Base-by-base conservation (phyloP, 139 green algal genomes). In the Haematococcus sp. region DNA sequence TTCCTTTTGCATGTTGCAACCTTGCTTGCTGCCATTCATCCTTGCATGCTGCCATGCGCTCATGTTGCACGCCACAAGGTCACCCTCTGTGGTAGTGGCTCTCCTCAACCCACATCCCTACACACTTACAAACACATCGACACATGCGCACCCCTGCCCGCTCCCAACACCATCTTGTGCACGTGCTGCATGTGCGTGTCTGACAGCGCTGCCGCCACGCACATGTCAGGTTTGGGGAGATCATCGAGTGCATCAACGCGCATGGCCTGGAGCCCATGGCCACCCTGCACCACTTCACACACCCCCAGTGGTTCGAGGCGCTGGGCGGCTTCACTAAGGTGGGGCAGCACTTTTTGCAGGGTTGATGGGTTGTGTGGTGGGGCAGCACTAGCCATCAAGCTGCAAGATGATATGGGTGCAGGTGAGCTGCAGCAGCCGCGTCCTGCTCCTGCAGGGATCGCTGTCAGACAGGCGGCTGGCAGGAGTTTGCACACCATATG, bases 281-380 rank as follows among this genome's bases (percentile, higher is more conserved):
- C 5, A 87, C 81, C 27, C 63, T 89, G 64, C 81, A 88, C 56
- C 84, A 89, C 73, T 89, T 89, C 76, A 79, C 74, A 25, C 83
- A 88, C 61, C 79, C 80, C 40, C 11, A 31, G 19, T 87, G 79
- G 82, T 87, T 86, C 71, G 55, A 83, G 61, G 32, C 65, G 16
- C 54, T 80, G 13, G 74, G 81, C 2, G 71, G 74, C 25, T 84
- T 76, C 20, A 77, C 67, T 23, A 70, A 73, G 54, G 71, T 63
- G 51, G 64, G 68, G 32, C 81, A 84, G n/a, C n/a, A n/a, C 74
- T 60, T 60, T 60, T 55, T 31, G 15, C 30, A 68, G 17, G 59
- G 31, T 68, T 68, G 9, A 71, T 71, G 35, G 64, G 64, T 28
- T 52, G 15, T 32, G 34, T 71, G 46, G 46, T 15, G 15, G 15